phyloP scores from a whole-genome alignment of 2,329 filamentous ascomycete genomes.

The Pseudogymnoascus sp. region DNA sequence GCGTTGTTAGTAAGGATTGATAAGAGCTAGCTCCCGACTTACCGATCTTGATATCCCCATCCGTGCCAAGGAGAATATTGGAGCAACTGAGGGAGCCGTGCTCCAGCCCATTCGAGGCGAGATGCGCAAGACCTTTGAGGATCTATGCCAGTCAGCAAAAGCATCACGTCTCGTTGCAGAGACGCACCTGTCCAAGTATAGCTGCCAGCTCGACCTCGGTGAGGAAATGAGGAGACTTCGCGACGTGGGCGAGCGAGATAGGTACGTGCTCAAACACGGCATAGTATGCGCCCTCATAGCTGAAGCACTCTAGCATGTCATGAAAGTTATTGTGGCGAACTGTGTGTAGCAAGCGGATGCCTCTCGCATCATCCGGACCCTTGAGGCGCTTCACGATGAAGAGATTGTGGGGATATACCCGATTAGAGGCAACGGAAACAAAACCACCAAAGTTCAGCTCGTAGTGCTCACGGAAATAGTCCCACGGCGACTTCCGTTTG shows the following conservation, averaged over 20 bases:
- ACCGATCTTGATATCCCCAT: constrained; percentile 20
- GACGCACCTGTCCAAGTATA: constrained; percentile 5
- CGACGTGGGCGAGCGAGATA: not conserved
- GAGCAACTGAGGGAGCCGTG: constrained; percentile 12
- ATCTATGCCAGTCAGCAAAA: constrained; percentile 4
- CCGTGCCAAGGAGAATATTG: constrained; percentile 10
- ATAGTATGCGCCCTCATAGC: not conserved
- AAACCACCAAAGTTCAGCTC: not conserved
- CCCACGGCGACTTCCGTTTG: not conserved
- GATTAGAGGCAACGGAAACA: not conserved
- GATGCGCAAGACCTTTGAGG: not conserved
- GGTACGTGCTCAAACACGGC: not conserved
- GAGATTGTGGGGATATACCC: not conserved
- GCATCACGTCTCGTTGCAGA: not conserved
- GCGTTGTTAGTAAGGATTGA: not conserved
- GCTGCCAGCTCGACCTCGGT: not conserved
- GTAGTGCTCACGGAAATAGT: not conserved
- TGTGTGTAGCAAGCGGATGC: not conserved
- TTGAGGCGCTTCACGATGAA: not conserved
- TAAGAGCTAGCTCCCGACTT: not conserved
- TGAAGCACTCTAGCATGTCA: not conserved
- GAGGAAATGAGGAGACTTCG: not conserved
- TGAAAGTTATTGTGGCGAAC: not conserved
- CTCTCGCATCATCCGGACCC: not conserved
- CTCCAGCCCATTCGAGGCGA: constrained; percentile 10